A percentile compares a stretch with the other conserved stretches of the same genome.
Conservation (phyloP, 805 yeast species). For the Wickerhamomyces subpelliculosus region DNA sequence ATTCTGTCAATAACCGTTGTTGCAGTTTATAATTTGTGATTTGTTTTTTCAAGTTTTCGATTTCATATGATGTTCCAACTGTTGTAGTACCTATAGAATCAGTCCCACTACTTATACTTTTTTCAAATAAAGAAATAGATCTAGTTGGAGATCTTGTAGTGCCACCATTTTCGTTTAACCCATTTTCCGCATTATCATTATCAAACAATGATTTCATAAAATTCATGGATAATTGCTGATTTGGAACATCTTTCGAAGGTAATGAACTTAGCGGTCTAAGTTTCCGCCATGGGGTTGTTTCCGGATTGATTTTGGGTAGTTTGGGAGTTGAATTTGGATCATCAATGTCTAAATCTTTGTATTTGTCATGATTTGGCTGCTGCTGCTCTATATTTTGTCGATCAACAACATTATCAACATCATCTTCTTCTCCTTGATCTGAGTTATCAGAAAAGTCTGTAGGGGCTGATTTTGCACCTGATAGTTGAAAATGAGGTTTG, state of each 20-base stretch:
- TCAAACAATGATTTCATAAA: constrained; percentile 20
- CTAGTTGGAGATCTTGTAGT: constrained; percentile 12
- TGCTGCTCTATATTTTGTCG: too few species aligned
- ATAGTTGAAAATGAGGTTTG: constrained; percentile 6
- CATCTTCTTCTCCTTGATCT: constrained; percentile 9
- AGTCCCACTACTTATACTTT: constrained; percentile 3
- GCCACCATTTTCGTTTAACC: too few species aligned
- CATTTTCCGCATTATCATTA: constrained; percentile 1
- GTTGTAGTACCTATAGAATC: constrained; percentile 9
- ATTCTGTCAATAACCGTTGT: constrained; percentile 26
- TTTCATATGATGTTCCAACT: constrained; percentile 16
- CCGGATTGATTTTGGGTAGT: constrained; percentile 27
- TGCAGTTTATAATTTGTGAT: constrained; percentile 34
- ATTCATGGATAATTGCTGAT: constrained; percentile 3
- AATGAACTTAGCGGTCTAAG: constrained; percentile 17
- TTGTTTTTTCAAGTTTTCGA: constrained; percentile 32
- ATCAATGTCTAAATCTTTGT: constrained; percentile 16
- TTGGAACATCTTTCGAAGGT: constrained; percentile 1
- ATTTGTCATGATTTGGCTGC: neutral
- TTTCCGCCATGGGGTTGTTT: constrained; percentile 32
- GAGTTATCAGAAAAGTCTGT: neutral
- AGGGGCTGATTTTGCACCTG: constrained; percentile 1
- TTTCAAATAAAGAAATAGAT: constrained; percentile 16
- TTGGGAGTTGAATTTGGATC: constrained; percentile 20
- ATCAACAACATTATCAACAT: constrained; percentile 11